Evolutionary conservation across 129 eudicot species (phyloP), one percentile per base, ranked within the genome.

Genomic region (Kitagawia praeruptora): DNA sequence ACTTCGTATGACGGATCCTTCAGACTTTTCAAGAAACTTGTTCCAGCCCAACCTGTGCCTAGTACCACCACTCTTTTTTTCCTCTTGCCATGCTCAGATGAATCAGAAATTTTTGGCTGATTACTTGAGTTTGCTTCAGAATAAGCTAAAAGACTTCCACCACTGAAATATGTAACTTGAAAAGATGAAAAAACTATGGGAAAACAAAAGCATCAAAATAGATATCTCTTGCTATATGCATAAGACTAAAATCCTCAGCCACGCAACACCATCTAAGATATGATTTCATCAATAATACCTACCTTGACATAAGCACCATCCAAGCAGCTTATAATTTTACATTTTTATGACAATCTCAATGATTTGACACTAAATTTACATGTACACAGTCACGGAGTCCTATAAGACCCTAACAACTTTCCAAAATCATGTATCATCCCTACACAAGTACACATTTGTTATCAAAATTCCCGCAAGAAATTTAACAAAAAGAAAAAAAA

Each of bases 21-120:
- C 70, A 93, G 86, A 84, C 85, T 89, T 75, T 87, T 93, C 87
- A 93, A 79, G 89, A 93, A 93, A 84, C 98, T 93, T 80, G 92
- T 91, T 84, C 93, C 97, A 70, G 98, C 98, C 98, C 98, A 93
- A 84, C 98, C 98, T 83, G 98, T 93, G 80, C 98, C 98, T 72
- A 93, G 90, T 45, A 93, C 93, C 71, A 93, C 98, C 80, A 93
- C 93, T 84, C 82, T 87, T 87, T 93, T 93, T 80, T 89, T 93
- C 87, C 82, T 85, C 81, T 38, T 84, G 38, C 87, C 89, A 48
- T 71, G 75, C 76, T 81, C 93, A 2, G 87, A 79, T 66, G 89
- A 70, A 58, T 80, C 80, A 77, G 83, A 84, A 75, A 51, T 63
- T 73, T 81, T 87, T 38, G 67, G 64, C 78, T 58, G 83, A 73